These are phyloP conservation scores for Trichocladium antarcticum DNA, from an alignment of 495 filamentous ascomycete genomes.

Conservation along the genomic window DNA sequence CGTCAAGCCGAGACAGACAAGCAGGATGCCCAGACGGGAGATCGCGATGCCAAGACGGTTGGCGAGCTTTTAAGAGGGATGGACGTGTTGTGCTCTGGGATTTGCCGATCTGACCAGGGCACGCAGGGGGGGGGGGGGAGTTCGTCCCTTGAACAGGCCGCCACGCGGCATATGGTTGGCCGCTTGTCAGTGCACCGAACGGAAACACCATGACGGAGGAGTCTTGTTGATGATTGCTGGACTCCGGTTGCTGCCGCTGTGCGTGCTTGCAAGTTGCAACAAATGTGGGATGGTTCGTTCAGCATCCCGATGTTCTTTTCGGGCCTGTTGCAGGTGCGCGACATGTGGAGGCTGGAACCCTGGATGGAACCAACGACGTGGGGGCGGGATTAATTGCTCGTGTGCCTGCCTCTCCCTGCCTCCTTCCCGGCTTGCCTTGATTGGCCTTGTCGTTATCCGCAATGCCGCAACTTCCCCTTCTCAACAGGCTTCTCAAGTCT, in stretches of 20 bases:
- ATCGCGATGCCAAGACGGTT: slow-evolving; percentile 22
- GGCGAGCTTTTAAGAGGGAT: slow-evolving; percentile 2
- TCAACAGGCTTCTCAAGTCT: no score
- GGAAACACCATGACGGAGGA: no score
- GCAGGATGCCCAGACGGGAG: slow-evolving; percentile 22
- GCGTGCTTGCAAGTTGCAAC: no score
- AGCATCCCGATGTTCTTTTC: neutral
- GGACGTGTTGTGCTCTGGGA: slow-evolving; percentile 1
- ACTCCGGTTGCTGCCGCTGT: no score
- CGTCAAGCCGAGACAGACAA: slow-evolving; percentile 17
- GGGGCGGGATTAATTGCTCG: slow-evolving; percentile 2
- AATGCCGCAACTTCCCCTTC: no score
- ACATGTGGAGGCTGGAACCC: neutral
- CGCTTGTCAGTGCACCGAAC: no score
- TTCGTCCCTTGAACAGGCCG: neutral
- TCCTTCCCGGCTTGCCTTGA: no score
- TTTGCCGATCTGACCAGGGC: neutral
- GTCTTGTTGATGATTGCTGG: no score
- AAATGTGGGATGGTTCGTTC: no score
- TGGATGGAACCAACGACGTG: neutral
- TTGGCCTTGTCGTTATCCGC: no score
- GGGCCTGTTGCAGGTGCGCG: slow-evolving; percentile 11
- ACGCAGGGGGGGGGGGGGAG: no score
- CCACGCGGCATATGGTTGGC: no score
- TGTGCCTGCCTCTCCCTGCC: neutral